Evolutionary conservation across 768 basidiomycete genomes (phyloP), one percentile per base, ranked within the genome.

Genomic region (Lentinula lateritia): DNA sequence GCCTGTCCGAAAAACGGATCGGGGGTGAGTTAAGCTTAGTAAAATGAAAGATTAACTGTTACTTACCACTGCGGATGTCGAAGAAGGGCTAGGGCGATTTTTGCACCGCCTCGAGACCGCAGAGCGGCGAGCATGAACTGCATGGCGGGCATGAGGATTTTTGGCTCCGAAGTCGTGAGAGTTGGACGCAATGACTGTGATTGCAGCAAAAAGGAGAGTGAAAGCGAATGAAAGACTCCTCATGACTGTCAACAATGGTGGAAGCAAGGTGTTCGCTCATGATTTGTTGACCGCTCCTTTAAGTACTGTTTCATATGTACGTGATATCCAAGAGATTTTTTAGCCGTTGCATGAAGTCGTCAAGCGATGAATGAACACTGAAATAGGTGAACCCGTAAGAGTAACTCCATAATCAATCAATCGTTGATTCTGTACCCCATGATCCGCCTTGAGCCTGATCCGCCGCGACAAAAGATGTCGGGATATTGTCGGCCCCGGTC

Each of bases 171-270:
- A 13, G 32, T 45, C 13, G 38, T 50, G 58, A n/a, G 69, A 66
- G 62, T 58, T 62, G 58, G 72, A 75, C 52, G 71, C 67, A 54
- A 66, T 72, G 52, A 66, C 62, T 38, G 71, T 70, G 57, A 63
- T 61, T 55, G 69, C 61, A 48, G 66, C 65, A 52, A 65, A 65
- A 62, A 76, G 66, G 46, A 77, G 68, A 62, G 78, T 68, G 56
- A 84, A 68, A 66, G 78, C 62, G 41, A 79, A 68, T 64, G 76
- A 68, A 57, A 74, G 66, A 63, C 79, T 61, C 75, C 77, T 82
- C 83, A 84, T 83, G 20, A 48, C 6, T 20, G 18, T 18, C 10
- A 45, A 62, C 63, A 81, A 63, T 58, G 53, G 60, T 50, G 50
- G 50, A 58, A 69, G 67, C 35, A 56, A 65, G 60, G 65, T 64